Evolutionary conservation across 306 rosid genomes (phyloP).

Genomic region (Prunus fruticosa): DNA sequence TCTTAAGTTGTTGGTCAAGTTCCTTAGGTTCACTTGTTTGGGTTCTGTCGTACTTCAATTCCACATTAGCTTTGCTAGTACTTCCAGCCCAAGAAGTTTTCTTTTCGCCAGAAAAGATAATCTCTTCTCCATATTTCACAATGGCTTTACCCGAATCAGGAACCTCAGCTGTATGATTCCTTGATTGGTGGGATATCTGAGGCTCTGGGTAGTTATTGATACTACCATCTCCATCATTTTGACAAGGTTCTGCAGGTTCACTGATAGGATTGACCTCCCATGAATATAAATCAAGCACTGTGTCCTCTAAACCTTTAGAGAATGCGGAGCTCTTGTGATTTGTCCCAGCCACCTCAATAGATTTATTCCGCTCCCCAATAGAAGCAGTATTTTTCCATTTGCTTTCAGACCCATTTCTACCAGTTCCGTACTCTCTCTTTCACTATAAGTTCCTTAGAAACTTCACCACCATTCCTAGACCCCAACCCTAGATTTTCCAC

Average conservation of each 20-base stretch:
- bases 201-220: constrained; percentile 34
- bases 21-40: constrained; percentile 52
- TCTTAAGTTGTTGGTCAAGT: constrained; percentile 52
- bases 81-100: constrained; percentile 60
- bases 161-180: constrained; percentile 38
- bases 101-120: constrained; percentile 43
- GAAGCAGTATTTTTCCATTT: constrained; percentile 61
- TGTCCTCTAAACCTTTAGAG: constrained; percentile 63
- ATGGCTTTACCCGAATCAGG: constrained; percentile 38
- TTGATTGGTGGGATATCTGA: constrained; percentile 41
- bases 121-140: constrained; percentile 44
- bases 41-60: constrained; percentile 37
- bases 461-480: constrained; percentile 44
- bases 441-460: constrained; percentile 84
- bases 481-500: constrained; percentile 43
- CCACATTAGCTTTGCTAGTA: constrained; percentile 50
- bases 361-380: constrained; percentile 54
- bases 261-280: constrained; percentile 65
- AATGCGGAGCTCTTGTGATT: constrained; percentile 60
- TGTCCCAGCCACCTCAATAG: constrained; percentile 56
- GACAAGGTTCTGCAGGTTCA: constrained; percentile 49
- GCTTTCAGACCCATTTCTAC: constrained; percentile 58
- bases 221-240: constrained; percentile 42
- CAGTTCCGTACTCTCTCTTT: constrained; percentile 84
- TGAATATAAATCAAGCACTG: constrained; percentile 62